These are phyloP conservation scores for Bipolaris zeicola DNA, from an alignment of 2,329 filamentous ascomycete species.

Conservation along the genomic window DNA sequence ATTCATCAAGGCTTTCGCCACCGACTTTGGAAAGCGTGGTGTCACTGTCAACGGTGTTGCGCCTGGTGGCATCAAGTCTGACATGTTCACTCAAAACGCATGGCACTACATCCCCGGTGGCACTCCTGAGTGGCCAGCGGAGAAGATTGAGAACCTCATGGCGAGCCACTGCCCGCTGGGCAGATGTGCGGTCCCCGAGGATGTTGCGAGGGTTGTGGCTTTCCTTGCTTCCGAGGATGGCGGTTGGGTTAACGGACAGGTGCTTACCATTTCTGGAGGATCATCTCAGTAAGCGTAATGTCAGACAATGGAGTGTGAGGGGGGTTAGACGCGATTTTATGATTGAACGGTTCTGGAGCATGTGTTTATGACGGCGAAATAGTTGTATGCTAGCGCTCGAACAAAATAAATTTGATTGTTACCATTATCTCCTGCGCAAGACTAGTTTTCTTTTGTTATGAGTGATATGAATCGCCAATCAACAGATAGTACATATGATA, in stretches of 20 bases:
- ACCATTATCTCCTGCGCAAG: background rate
- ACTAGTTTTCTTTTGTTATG: too few species aligned
- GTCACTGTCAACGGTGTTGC: constrained; percentile 77
- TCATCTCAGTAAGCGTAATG: constrained; percentile 43
- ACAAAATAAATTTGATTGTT: background rate
- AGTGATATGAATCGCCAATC: too few species aligned
- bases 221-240: constrained; percentile 49
- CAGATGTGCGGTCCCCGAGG: constrained; percentile 56
- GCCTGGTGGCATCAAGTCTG: constrained; percentile 74
- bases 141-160: constrained; percentile 58
- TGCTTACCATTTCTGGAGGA: constrained; percentile 50
- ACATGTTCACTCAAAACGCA: constrained; percentile 76
- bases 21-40: constrained; percentile 70
- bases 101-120: constrained; percentile 57
- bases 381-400: constrained; percentile 5
- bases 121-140: constrained; percentile 55
- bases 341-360: constrained; percentile 3
- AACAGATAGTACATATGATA: too few species aligned
- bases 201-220: constrained; percentile 50
- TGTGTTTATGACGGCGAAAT: background rate
- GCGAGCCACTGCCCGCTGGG: constrained; percentile 57
- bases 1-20: constrained; percentile 72
- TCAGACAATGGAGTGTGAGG: background rate
- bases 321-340: background rate
- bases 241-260: constrained; percentile 50